These are phyloP conservation scores for Fagus sylvatica DNA, from an alignment of 306 rosid genomes.

Conservation along the genomic window DNA sequence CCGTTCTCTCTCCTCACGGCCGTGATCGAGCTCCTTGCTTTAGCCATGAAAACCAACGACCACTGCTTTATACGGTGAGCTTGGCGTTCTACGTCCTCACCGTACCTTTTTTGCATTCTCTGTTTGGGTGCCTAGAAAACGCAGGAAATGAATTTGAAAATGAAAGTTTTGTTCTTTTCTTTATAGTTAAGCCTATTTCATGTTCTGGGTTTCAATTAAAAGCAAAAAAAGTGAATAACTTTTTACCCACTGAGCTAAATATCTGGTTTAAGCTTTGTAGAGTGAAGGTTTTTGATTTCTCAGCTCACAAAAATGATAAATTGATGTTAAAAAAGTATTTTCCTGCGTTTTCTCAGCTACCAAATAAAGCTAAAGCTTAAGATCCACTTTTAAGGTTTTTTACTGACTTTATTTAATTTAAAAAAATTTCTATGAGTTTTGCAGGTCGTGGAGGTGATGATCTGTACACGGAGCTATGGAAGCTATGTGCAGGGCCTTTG, in stretches of 20 bases:
- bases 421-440: slow-evolving; percentile 19
- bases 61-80: too few species aligned
- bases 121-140: neutral
- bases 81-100: too few species aligned
- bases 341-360: slow-evolving; percentile 15
- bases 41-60: too few species aligned
- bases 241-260: neutral
- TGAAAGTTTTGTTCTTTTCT: neutral
- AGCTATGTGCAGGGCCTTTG: slow-evolving; percentile 87
- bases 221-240: neutral
- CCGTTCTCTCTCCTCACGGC: too few species aligned
- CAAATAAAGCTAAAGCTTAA: neutral
- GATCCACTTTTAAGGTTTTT: neutral
- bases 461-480: slow-evolving; percentile 70
- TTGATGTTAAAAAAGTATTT: slow-evolving; percentile 4
- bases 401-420: neutral
- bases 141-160: neutral
- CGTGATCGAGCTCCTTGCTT: too few species aligned
- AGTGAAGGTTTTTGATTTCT: neutral
- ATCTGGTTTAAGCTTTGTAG: neutral
- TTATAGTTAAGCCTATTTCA: neutral
- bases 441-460: slow-evolving; percentile 44
- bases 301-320: slow-evolving; percentile 3
- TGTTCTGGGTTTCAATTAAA: neutral
- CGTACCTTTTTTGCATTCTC: too few species aligned